These are phyloP conservation scores for Schizopora paradoxa DNA, from an alignment of 1,284 basidiomycete species.

Conservation along the genomic window DNA sequence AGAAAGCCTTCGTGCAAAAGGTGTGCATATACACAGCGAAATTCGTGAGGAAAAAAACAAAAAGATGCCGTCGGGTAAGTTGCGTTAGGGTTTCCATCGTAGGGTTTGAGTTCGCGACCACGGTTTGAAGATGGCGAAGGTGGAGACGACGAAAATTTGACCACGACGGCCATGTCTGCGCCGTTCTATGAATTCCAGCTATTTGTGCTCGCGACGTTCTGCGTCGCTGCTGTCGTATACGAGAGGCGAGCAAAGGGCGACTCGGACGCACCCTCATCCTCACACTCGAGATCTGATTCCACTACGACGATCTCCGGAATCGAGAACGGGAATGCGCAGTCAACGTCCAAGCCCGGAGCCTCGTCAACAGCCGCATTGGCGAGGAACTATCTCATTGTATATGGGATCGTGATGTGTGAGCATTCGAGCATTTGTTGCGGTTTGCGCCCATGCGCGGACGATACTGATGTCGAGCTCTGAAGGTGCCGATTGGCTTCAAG, in stretches of 20 bases:
- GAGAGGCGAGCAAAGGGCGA: constrained; percentile 40
- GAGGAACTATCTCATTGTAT: constrained; percentile 58
- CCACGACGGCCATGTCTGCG: constrained; percentile 6
- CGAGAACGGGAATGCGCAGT: constrained; percentile 31
- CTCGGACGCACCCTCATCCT: too few relatives aligned
- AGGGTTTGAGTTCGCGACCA: too few relatives aligned
- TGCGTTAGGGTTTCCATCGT: too few relatives aligned
- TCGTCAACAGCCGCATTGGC: constrained; percentile 34
- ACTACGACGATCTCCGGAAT: too few relatives aligned
- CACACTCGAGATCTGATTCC: too few relatives aligned
- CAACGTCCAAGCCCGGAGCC: constrained; percentile 16
- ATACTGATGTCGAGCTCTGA: constrained; percentile 11
- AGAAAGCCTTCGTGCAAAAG: too few relatives aligned
- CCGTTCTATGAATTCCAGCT: constrained; percentile 53
- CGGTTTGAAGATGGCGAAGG: too few relatives aligned
- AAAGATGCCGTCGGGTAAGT: too few relatives aligned
- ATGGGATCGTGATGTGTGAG: constrained; percentile 69
- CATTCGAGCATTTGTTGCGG: constrained; percentile 10
- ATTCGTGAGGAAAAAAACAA: too few relatives aligned
- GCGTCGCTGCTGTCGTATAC: constrained; percentile 39
- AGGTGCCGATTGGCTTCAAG: constrained; percentile 79
- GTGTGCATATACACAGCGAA: too few relatives aligned
- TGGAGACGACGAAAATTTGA: constrained; percentile 2
- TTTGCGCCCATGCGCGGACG: neutral
- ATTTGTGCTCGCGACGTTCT: constrained; percentile 38